phyloP scores from a whole-genome alignment of 2,329 filamentous ascomycete genomes.

The Phialophora chinensis region DNA sequence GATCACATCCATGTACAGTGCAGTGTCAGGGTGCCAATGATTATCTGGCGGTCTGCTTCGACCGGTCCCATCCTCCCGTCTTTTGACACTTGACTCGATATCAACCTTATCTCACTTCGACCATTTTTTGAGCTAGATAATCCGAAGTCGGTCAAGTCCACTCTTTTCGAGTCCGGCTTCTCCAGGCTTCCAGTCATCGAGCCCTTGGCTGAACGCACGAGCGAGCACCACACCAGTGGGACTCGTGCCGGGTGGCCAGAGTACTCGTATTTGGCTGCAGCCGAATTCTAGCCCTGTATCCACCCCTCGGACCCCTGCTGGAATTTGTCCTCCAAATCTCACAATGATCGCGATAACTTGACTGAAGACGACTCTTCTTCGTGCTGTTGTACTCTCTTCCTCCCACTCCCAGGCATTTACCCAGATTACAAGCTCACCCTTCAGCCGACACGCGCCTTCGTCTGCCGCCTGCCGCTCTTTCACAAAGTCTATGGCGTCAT shows the following conservation, averaged over 20 bases:
- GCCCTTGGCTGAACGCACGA: constrained; percentile 19
- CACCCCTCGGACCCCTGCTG: constrained; percentile 4
- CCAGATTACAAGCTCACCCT: background rate
- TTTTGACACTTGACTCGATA: background rate
- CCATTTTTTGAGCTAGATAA: constrained; percentile 25
- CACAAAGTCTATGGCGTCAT: constrained; percentile 37
- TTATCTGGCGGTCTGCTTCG: constrained; percentile 12
- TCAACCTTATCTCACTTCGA: constrained; percentile 31
- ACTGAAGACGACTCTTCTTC: background rate
- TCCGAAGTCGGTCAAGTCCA: constrained; percentile 20
- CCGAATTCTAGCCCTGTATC: constrained; percentile 19
- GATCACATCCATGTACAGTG: background rate
- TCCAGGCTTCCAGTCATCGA: background rate
- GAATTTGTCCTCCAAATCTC: constrained; percentile 14
- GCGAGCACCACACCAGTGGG: constrained; percentile 13
- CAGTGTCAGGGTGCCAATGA: constrained; percentile 2
- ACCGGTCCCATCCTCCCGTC: constrained; percentile 9
- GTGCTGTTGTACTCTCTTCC: constrained; percentile 2
- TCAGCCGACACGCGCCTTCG: background rate
- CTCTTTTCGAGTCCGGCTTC: constrained; percentile 7
- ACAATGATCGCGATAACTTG: constrained; percentile 15
- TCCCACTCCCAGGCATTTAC: constrained; percentile 2
- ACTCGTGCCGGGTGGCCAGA: constrained; percentile 1
- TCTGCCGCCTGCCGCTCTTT: constrained; percentile 11
- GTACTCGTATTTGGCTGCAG: background rate